phyloP scores from a whole-genome alignment of 108 stramenopile species.

The Aurantiochytrium sp. region DNA sequence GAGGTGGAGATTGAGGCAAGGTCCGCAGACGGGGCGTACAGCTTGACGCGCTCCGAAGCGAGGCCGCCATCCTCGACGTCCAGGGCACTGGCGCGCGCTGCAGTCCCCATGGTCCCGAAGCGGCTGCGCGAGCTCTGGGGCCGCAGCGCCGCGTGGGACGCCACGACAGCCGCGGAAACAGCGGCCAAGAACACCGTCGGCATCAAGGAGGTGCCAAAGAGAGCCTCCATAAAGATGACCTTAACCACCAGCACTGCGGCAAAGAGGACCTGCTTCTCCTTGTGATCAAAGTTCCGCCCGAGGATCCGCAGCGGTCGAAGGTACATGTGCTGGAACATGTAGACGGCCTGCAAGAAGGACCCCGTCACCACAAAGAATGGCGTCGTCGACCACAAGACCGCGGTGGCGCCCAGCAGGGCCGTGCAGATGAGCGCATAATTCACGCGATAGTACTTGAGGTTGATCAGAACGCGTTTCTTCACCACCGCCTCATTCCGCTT shows the following conservation, averaged over 20 bases:
- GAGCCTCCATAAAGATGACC: not conserved
- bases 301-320: not conserved
- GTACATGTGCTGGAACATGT: slow-evolving; percentile 1
- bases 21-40: not conserved
- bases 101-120: not conserved
- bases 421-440: not conserved
- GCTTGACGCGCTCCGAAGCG: not conserved
- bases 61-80: not conserved
- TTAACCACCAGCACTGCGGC: not conserved
- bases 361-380: not conserved
- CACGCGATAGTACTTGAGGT: not conserved
- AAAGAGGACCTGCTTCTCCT: not conserved
- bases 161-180: not conserved
- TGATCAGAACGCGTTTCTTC: not conserved
- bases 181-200: not conserved
- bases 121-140: not conserved
- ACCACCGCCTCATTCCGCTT: not conserved
- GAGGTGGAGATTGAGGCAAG: no score
- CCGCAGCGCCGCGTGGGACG: not conserved
- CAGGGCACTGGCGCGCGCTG: not conserved
- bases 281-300: not conserved
- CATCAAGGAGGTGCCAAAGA: not conserved
- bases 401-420: not conserved
- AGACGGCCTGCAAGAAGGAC: not conserved
- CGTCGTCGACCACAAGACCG: not conserved